Evolutionary conservation across 2,329 filamentous ascomycete species (phyloP).

Genomic region (Lachnellula occidentalis): DNA sequence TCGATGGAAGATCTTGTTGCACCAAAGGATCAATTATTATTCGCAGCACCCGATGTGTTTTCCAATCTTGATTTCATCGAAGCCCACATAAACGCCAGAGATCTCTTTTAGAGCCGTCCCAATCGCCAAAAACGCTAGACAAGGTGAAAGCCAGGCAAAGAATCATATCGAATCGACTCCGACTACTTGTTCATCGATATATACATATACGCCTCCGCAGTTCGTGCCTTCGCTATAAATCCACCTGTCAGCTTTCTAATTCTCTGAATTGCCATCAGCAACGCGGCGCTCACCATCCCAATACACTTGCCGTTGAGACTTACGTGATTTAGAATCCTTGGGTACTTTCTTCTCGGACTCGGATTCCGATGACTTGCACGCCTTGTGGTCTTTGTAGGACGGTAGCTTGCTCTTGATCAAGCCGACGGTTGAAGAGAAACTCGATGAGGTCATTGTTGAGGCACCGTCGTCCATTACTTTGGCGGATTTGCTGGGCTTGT

Average conservation of each 20-base stretch:
- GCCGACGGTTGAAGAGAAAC: constrained; percentile 22
- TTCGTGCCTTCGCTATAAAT: constrained; percentile 17
- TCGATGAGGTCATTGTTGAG: constrained; percentile 22
- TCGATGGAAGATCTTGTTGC: background rate
- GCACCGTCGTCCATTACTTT: constrained; percentile 18
- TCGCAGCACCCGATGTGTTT: background rate
- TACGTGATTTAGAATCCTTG: constrained; percentile 14
- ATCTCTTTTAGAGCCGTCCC: constrained; percentile 5
- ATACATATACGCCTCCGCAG: constrained; percentile 24
- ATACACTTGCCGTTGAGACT: constrained; percentile 6
- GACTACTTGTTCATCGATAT: constrained; percentile 12
- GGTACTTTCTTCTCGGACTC: constrained; percentile 8
- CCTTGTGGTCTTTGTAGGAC: constrained; percentile 12
- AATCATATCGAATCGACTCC: background rate
- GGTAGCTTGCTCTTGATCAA: constrained; percentile 21
- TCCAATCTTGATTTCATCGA: background rate
- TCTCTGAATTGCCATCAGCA: background rate
- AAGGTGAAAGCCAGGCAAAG: background rate
- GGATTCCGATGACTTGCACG: constrained; percentile 9
- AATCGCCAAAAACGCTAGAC: constrained; percentile 3
- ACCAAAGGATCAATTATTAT: background rate
- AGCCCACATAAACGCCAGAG: constrained; percentile 1
- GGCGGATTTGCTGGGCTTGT: constrained; percentile 11
- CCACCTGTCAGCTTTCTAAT: constrained; percentile 9
- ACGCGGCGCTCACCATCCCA: constrained; percentile 14